A percentile compares a stretch with the other conserved stretches of the same genome.
These are phyloP conservation scores for Camellia granthamiana DNA, from an alignment of 148 eudicot species.

Conservation along the genomic window DNA sequence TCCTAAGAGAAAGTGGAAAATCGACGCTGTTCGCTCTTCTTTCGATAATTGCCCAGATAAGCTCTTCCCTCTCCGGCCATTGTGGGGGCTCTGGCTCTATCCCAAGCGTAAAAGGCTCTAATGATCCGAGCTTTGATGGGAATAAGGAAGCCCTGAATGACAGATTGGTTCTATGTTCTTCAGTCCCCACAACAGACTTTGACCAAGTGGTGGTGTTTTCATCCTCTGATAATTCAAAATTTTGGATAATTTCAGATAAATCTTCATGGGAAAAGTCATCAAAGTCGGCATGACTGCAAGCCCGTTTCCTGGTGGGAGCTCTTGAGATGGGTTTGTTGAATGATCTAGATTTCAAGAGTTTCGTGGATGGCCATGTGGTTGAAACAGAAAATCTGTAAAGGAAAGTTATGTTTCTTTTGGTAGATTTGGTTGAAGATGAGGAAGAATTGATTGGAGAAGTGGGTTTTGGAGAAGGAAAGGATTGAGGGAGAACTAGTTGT, in stretches of 20 bases:
- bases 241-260: conserved; percentile 14
- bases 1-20: conserved; percentile 59
- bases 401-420: background rate
- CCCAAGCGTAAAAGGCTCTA: conserved; percentile 57
- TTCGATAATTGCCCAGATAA: conserved; percentile 43
- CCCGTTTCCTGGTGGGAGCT: conserved; percentile 10
- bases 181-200: background rate
- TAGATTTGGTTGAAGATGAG: background rate
- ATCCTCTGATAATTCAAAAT: background rate
- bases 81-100: conserved; percentile 53
- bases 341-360: conserved; percentile 2
- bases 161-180: background rate
- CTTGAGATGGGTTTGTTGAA: conserved; percentile 12
- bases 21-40: conserved; percentile 53
- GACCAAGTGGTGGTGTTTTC: background rate
- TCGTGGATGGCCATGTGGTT: background rate
- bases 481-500: conserved; percentile 4
- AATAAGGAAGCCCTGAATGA: background rate
- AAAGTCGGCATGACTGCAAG: conserved; percentile 10
- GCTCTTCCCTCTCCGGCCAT: conserved; percentile 65
- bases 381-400: background rate
- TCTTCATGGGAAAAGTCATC: conserved; percentile 14
- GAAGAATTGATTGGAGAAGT: background rate
- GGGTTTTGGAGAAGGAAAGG: conserved; percentile 12
- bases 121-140: conserved; percentile 26